phyloP scores from a whole-genome alignment of 2,329 filamentous ascomycete genomes.

The Metarhizium brunneum region DNA sequence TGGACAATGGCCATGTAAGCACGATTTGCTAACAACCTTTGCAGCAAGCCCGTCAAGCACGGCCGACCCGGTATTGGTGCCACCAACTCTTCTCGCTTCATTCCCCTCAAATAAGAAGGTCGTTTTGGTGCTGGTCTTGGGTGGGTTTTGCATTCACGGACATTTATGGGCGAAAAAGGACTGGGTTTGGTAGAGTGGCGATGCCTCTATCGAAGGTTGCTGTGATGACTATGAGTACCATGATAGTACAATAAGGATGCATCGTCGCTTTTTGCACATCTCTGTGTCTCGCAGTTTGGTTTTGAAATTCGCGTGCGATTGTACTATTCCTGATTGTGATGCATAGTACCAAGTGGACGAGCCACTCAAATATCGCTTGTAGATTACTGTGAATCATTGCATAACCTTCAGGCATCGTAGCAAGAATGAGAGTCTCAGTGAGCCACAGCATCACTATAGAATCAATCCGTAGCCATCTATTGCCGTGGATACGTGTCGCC shows the following conservation, averaged over 20 bases:
- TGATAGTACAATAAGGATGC: conserved; percentile 34
- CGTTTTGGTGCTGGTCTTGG: conserved; percentile 28
- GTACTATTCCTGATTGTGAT: conserved; percentile 1
- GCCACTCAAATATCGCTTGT: too few species aligned
- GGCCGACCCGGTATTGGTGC: conserved; percentile 99
- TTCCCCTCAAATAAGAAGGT: conserved; percentile 96
- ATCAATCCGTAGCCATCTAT: too few species aligned
- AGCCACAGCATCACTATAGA: too few species aligned
- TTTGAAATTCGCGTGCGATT: background rate
- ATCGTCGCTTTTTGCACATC: conserved; percentile 21
- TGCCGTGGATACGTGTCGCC: too few species aligned
- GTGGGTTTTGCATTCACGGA: conserved; percentile 51
- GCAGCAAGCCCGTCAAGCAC: conserved; percentile 99
- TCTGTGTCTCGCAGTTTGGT: background rate
- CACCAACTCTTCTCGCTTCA: conserved; percentile 99
- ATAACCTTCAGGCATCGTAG: too few species aligned
- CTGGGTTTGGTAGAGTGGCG: conserved; percentile 42
- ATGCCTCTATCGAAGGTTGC: conserved; percentile 33
- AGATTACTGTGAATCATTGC: too few species aligned
- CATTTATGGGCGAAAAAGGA: conserved; percentile 47
- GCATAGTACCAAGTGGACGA: background rate
- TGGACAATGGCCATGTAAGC: too few species aligned
- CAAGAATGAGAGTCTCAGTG: too few species aligned
- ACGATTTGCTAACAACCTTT: conserved; percentile 37
- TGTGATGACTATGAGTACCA: conserved; percentile 33